Conservation (phyloP, 1,139 yeast genomes). For the Candida tunisiensis region DNA sequence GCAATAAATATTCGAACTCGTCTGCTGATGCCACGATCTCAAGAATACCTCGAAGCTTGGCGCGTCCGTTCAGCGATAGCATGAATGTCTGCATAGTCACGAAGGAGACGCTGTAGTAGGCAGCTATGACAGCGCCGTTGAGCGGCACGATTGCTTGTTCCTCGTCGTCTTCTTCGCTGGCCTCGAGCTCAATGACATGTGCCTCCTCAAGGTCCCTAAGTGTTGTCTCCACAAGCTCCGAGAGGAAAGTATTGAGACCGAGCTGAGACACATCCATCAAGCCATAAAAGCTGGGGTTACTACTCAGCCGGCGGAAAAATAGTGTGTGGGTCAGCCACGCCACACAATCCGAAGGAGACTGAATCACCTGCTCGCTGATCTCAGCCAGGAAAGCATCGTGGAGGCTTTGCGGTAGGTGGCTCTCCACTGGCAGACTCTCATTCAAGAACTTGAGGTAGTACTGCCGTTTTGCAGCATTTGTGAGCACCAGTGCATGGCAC, state of each 20-base stretch:
- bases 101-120: conserved; percentile 51
- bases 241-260: conserved; percentile 65
- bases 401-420: conserved; percentile 39
- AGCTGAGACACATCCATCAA: conserved; percentile 42
- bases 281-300: conserved; percentile 84
- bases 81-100: conserved; percentile 46
- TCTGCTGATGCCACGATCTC: conserved; percentile 50
- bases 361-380: conserved; percentile 47
- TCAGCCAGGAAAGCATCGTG: conserved; percentile 61
- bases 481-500: conserved; percentile 42
- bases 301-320: conserved; percentile 61
- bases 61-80: conserved; percentile 33
- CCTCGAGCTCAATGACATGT: conserved; percentile 35
- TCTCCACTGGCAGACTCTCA: conserved; percentile 75
- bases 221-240: conserved; percentile 68
- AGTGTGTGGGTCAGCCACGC: conserved; percentile 82
- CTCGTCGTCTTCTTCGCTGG: conserved; percentile 18
- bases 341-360: conserved; percentile 65
- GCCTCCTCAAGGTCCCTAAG: conserved; percentile 46
- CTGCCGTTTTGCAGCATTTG: conserved; percentile 36
- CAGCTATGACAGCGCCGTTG: conserved; percentile 59
- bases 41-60: conserved; percentile 45
- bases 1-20: conserved; percentile 52
- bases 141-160: conserved; percentile 36
- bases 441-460: conserved; percentile 58